Evolutionary conservation across 2,329 filamentous ascomycete species (phyloP).

Genomic region (Sporothrix luriei): DNA sequence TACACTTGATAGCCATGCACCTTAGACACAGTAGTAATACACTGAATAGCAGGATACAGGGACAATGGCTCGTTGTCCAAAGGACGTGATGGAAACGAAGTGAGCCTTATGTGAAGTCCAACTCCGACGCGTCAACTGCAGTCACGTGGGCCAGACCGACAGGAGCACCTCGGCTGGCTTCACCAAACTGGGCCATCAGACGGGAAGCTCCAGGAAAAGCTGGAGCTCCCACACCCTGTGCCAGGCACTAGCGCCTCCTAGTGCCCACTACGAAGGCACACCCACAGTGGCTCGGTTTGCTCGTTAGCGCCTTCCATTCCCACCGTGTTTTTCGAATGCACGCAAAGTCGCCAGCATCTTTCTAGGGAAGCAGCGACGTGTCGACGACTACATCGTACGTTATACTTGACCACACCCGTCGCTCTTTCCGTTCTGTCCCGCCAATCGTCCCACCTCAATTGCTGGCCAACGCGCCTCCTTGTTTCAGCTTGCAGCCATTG

Average conservation of each 20-base stretch:
- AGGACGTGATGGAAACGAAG: too few species aligned
- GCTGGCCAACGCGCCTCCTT: not conserved
- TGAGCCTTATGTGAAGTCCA: not conserved
- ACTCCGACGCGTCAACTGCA: not conserved
- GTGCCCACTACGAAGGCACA: not conserved
- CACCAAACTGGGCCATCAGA: slow-evolving; percentile 3
- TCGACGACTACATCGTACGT: not conserved
- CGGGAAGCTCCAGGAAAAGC: slow-evolving; percentile 6
- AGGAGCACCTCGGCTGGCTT: slow-evolving; percentile 2
- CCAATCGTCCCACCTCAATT: not conserved
- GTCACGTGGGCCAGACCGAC: slow-evolving; percentile 14
- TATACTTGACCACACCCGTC: not conserved
- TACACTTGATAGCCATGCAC: not conserved
- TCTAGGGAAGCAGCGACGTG: not conserved
- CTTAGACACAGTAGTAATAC: not conserved
- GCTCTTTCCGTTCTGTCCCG: not conserved
- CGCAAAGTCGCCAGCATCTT: not conserved
- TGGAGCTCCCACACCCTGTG: not conserved
- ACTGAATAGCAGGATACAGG: too few species aligned
- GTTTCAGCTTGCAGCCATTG: too few species aligned
- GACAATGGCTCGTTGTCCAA: too few species aligned
- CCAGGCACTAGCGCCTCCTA: not conserved
- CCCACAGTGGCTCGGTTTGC: not conserved
- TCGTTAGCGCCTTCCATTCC: not conserved
- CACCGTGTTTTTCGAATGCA: not conserved